Conservation (phyloP, 768 basidiomycete species). For the Podaxis carcinomalis region DNA sequence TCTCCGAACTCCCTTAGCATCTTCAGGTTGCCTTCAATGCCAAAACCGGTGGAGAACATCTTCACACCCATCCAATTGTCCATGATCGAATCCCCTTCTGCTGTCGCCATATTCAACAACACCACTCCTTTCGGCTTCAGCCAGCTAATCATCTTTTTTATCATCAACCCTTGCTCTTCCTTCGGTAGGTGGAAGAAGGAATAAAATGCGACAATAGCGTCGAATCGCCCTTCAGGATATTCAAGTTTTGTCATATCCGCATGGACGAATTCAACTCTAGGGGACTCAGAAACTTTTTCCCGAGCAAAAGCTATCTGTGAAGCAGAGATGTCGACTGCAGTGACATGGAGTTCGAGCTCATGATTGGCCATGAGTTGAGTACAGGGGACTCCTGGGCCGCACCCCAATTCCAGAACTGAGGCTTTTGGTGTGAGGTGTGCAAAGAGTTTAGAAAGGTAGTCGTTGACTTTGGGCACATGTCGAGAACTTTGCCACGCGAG, state of each 20-base stretch:
- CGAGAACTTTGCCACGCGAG: constrained; percentile 18
- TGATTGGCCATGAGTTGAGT: constrained; percentile 19
- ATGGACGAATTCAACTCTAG: constrained; percentile 20
- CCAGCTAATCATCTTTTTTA: constrained; percentile 23
- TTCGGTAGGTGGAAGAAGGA: constrained; percentile 21
- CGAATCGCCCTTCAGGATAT: constrained; percentile 15
- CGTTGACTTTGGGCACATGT: constrained; percentile 16
- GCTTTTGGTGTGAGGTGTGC: constrained; percentile 16
- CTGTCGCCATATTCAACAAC: constrained; percentile 17
- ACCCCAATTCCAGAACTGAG: constrained; percentile 24
- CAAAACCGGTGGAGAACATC: constrained; percentile 23
- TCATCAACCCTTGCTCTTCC: constrained; percentile 24
- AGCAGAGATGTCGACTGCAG: constrained; percentile 25
- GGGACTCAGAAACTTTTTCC: constrained; percentile 14
- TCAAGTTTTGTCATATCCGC: constrained; percentile 23
- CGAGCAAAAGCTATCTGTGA: constrained; percentile 23
- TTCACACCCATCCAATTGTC: constrained; percentile 23
- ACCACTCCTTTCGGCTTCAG: constrained; percentile 23
- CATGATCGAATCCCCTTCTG: constrained; percentile 15
- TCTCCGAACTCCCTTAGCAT: constrained; percentile 16
- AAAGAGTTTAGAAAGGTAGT: constrained; percentile 18
- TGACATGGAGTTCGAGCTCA: constrained; percentile 17
- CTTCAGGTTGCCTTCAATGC: constrained; percentile 21
- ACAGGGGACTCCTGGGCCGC: constrained; percentile 23
- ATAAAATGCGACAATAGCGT: constrained; percentile 26